Percentiles rank a stretch among this genome's conserved stretches.
These are phyloP conservation scores for Candida michaelii DNA, from an alignment of 805 yeast genomes.

Conservation along the genomic window DNA sequence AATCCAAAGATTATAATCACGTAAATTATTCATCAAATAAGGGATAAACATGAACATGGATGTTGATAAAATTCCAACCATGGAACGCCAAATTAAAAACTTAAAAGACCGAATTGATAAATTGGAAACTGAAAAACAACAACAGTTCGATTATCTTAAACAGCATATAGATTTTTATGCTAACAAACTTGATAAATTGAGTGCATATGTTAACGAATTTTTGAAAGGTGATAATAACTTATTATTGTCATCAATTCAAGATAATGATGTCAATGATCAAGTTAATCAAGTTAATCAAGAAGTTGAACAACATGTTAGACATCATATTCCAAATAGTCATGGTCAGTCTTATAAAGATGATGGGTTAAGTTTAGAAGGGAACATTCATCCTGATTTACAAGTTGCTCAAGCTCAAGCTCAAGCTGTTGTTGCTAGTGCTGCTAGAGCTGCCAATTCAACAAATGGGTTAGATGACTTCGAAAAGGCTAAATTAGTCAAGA, in stretches of 20 bases:
- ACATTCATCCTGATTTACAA: slow-evolving; percentile 44
- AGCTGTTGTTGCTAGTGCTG: slow-evolving; percentile 15
- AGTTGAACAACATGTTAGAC: slow-evolving; percentile 22
- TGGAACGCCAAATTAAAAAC: slow-evolving; percentile 13
- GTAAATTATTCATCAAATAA: neutral
- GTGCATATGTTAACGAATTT: slow-evolving; percentile 31
- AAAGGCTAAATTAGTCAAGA: slow-evolving; percentile 7
- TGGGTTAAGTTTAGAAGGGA: slow-evolving; percentile 24
- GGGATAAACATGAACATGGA: slow-evolving; percentile 9
- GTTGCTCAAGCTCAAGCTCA: slow-evolving; percentile 12
- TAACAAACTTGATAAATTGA: slow-evolving; percentile 38
- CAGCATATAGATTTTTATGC: slow-evolving; percentile 39
- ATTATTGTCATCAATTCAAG: slow-evolving; percentile 19
- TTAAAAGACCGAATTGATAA: slow-evolving; percentile 17
- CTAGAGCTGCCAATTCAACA: slow-evolving; percentile 16
- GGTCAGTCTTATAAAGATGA: slow-evolving; percentile 13
- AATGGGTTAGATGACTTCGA: slow-evolving; percentile 10
- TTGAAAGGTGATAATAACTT: slow-evolving; percentile 28
- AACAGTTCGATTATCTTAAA: slow-evolving; percentile 36
- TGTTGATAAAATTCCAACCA: slow-evolving; percentile 6
- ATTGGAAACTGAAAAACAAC: slow-evolving; percentile 31
- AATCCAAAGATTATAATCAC: too few relatives aligned
- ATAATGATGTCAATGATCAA: slow-evolving; percentile 18
- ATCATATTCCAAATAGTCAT: slow-evolving; percentile 15
- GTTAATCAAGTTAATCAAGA: slow-evolving; percentile 22